Conservation (phyloP, 2,329 filamentous ascomycete species). For the Ophiostoma tasmaniense region DNA sequence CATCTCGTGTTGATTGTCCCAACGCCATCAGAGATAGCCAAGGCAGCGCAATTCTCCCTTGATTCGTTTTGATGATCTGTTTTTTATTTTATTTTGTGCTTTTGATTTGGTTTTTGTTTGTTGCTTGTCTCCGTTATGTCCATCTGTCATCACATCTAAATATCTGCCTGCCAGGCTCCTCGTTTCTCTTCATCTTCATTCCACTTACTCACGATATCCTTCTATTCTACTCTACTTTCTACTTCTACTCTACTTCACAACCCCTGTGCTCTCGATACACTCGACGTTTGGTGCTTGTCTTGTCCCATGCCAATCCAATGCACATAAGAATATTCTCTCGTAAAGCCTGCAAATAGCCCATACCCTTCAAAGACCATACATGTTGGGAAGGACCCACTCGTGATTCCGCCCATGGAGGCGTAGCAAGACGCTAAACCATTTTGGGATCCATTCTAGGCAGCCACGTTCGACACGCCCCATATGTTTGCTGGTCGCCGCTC, state of each 20-base stretch:
- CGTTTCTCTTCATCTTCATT: neutral
- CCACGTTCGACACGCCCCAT: constrained; percentile 20
- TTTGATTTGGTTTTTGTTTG: neutral
- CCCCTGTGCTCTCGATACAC: neutral
- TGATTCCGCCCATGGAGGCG: constrained; percentile 21
- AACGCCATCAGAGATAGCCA: neutral
- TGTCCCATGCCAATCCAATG: neutral
- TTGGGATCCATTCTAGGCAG: constrained; percentile 21
- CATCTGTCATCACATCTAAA: neutral
- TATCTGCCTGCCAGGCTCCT: neutral
- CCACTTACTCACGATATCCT: too few species aligned
- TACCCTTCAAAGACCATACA: neutral
- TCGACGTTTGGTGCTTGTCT: neutral
- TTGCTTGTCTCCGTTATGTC: neutral
- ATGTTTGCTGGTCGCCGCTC: constrained; percentile 11
- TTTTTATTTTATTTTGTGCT: constrained; percentile 1
- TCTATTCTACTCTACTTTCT: too few species aligned
- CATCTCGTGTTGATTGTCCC: neutral
- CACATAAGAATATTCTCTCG: neutral
- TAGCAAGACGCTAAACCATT: constrained; percentile 20
- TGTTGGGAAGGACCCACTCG: neutral
- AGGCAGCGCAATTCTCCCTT: neutral
- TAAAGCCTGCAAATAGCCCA: neutral
- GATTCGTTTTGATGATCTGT: neutral
- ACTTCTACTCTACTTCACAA: too few species aligned